Conservation (phyloP, 2,329 filamentous ascomycete genomes). For the Aspergillus sp. region DNA sequence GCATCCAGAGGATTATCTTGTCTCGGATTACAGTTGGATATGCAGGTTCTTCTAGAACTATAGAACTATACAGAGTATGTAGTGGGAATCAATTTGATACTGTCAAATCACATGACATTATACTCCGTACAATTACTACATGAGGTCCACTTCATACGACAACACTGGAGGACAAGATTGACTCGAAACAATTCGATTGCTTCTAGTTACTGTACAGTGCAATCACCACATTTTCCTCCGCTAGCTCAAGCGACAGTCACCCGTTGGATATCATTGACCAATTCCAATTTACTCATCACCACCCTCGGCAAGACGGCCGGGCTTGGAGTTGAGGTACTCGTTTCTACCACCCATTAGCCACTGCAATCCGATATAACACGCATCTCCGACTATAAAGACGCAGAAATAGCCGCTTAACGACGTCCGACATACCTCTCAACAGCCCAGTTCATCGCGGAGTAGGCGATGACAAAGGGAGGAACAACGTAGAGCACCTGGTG, state of each 20-base stretch:
- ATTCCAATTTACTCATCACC: constrained; percentile 31
- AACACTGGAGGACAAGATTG: background rate
- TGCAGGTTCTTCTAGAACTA: too few species aligned
- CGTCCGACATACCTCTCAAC: constrained; percentile 69
- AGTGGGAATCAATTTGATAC: too few species aligned
- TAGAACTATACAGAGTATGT: too few species aligned
- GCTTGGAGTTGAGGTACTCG: constrained; percentile 52
- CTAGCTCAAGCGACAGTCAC: background rate
- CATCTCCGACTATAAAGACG: background rate
- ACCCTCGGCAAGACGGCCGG: constrained; percentile 39
- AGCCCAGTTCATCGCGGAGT: constrained; percentile 87
- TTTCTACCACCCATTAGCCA: constrained; percentile 35
- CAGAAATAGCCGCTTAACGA: background rate
- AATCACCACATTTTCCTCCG: constrained; percentile 21
- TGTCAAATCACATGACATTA: background rate
- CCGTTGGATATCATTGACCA: constrained; percentile 1
- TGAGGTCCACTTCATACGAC: background rate
- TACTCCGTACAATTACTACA: background rate
- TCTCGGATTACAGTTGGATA: too few species aligned
- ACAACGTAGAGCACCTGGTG: constrained; percentile 86
- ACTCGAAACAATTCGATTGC: constrained; percentile 24
- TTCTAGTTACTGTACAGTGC: constrained; percentile 45
- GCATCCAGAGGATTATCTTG: background rate
- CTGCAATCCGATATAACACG: background rate
- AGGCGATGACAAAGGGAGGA: constrained; percentile 74